A percentile compares a stretch with the other conserved stretches of the same genome.
These are phyloP conservation scores for Fomitopsis pinicola DNA, from an alignment of 1,284 basidiomycete genomes.

Conservation along the genomic window DNA sequence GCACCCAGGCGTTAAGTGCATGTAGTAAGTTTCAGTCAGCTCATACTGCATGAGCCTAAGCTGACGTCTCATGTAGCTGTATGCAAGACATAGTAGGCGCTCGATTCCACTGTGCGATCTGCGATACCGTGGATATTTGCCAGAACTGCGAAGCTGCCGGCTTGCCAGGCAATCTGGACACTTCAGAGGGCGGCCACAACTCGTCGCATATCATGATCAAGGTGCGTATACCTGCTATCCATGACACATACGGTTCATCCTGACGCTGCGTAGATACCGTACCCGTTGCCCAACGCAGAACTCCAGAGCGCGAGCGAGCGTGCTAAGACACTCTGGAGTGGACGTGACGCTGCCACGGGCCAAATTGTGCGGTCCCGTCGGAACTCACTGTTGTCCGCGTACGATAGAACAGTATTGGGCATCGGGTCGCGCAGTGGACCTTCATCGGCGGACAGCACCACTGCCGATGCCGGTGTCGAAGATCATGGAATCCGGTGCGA, in stretches of 20 bases:
- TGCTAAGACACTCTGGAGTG: conserved; percentile 74
- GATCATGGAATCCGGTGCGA: conserved; percentile 40
- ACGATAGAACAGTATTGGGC: conserved; percentile 59
- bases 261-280: conserved; percentile 60
- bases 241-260: not conserved
- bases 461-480: conserved; percentile 33
- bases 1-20: conserved; percentile 69
- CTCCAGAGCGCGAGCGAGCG: conserved; percentile 58
- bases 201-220: conserved; percentile 92
- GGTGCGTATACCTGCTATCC: conserved; percentile 35
- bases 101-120: conserved; percentile 88
- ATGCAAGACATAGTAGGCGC: conserved; percentile 85
- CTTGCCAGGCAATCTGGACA: conserved; percentile 74
- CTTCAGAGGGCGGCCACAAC: conserved; percentile 68
- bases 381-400: conserved; percentile 51
- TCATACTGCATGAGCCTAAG: not conserved
- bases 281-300: conserved; percentile 70
- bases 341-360: conserved; percentile 65
- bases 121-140: conserved; percentile 78
- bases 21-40: conserved; percentile 54
- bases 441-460: conserved; percentile 19
- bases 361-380: conserved; percentile 35
- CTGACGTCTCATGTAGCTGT: conserved; percentile 49
- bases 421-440: conserved; percentile 31
- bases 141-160: conserved; percentile 86